A percentile compares a stretch with the other conserved stretches of the same genome.
phyloP scores from a whole-genome alignment of 192 early-diverging fungal species.

The Mortierella hygrophila region DNA sequence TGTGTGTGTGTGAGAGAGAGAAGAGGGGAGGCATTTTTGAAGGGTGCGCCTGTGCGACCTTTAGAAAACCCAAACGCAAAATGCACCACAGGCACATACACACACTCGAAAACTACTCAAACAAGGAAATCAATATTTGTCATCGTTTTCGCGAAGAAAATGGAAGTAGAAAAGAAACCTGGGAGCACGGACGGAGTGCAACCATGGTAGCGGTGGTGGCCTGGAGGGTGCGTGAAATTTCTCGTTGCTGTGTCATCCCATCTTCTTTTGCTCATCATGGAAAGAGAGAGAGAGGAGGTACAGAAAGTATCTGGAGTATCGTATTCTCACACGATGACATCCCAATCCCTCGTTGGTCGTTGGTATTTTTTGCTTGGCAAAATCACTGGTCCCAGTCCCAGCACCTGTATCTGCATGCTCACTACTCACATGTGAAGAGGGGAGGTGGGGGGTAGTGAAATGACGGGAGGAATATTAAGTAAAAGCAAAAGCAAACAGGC shows the following conservation, averaged over 20 bases:
- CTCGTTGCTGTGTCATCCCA: too few species aligned
- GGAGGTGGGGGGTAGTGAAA: not conserved
- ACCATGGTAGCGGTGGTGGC: too few species aligned
- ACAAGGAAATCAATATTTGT: slow-evolving; percentile 2
- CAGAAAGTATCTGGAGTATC: too few species aligned
- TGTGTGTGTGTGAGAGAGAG: too few species aligned
- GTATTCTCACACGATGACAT: too few species aligned
- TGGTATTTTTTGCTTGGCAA: too few species aligned
- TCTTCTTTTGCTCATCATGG: too few species aligned
- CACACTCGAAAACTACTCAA: not conserved
- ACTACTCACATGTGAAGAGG: not conserved
- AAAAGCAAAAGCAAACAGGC: not conserved
- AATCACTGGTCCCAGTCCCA: not conserved
- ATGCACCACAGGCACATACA: not conserved
- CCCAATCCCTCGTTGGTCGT: too few species aligned
- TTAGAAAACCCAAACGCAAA: not conserved
- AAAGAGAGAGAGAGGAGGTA: too few species aligned
- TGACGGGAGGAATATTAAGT: not conserved
- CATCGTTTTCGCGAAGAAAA: not conserved
- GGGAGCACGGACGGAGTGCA: too few species aligned
- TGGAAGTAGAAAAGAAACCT: not conserved
- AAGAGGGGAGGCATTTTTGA: not conserved
- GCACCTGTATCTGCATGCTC: not conserved
- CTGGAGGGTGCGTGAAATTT: too few species aligned
- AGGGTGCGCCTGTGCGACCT: not conserved